A percentile compares a stretch with the other conserved stretches of the same genome.
phyloP scores from a whole-genome alignment of 352 stramenopile species.

The Blastocystis sp. region DNA sequence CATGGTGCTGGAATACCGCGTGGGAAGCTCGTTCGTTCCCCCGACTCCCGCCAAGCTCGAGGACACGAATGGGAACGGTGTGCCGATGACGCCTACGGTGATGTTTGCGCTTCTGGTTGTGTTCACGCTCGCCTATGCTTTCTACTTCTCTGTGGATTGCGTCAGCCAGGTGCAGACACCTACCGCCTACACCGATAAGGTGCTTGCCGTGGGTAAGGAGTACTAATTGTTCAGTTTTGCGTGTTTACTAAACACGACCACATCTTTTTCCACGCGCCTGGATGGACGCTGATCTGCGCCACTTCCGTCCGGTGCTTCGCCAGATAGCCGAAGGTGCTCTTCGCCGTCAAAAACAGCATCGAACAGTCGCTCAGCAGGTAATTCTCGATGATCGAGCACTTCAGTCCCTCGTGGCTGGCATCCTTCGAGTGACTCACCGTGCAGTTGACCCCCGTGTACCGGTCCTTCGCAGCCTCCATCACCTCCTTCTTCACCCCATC shows the following conservation, averaged over 20 bases:
- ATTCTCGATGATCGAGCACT: slow-evolving; percentile 51
- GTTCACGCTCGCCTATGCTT: slow-evolving; percentile 43
- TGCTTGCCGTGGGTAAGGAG: slow-evolving; percentile 54
- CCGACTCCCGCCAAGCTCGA: neutral
- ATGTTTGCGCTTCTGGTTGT: slow-evolving; percentile 62
- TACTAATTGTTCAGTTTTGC: slow-evolving; percentile 39
- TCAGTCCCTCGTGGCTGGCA: neutral
- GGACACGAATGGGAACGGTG: neutral
- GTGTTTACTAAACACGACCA: slow-evolving; percentile 2
- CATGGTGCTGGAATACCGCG: neutral
- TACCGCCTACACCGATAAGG: slow-evolving; percentile 48
- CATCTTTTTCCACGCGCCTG: neutral
- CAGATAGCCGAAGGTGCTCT: slow-evolving; percentile 59
- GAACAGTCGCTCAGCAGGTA: slow-evolving; percentile 62
- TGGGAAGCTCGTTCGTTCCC: neutral
- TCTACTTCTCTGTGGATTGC: slow-evolving; percentile 43
- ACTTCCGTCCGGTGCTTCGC: slow-evolving; percentile 53
- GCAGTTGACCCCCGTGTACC: neutral
- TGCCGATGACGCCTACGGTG: slow-evolving; percentile 45
- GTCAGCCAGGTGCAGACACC: slow-evolving; percentile 44
- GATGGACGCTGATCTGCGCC: neutral
- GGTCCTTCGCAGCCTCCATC: neutral
- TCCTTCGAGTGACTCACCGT: slow-evolving; percentile 30
- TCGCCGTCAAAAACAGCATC: slow-evolving; percentile 21
- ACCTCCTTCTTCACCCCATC: neutral